These are phyloP conservation scores for Didymella arachidicola DNA, from an alignment of 2,329 filamentous ascomycete species.

Conservation along the genomic window DNA sequence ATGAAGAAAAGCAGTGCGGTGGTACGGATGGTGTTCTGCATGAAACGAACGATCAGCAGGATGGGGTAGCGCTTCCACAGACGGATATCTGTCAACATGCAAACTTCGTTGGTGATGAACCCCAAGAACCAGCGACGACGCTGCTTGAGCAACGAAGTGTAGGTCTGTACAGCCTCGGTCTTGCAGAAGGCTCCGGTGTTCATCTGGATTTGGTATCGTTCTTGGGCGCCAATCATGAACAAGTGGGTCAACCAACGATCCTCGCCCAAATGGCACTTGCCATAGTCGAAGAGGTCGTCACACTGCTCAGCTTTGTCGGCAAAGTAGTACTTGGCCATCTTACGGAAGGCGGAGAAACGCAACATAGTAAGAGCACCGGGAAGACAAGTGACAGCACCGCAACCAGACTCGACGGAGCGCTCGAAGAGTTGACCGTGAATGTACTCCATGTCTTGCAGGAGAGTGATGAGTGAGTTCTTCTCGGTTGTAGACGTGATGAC, in stretches of 20 bases:
- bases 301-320: constrained; percentile 95
- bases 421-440: constrained; percentile 97
- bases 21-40: constrained; percentile 95
- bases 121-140: constrained; percentile 95
- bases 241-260: constrained; percentile 97
- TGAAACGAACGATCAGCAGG: constrained; percentile 84
- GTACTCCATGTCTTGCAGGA: constrained; percentile 98
- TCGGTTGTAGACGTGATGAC: constrained; percentile 94
- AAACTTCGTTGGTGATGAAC: constrained; percentile 97
- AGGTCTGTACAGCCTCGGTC: constrained; percentile 93
- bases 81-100: constrained; percentile 94
- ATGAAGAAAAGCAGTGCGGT: constrained; percentile 95
- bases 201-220: constrained; percentile 95
- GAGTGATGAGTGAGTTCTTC: constrained; percentile 86
- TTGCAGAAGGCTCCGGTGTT: constrained; percentile 98
- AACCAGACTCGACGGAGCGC: constrained; percentile 91
- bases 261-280: constrained; percentile 93
- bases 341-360: constrained; percentile 92
- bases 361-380: constrained; percentile 95
- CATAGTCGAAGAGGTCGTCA: constrained; percentile 95
- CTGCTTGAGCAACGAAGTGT: constrained; percentile 87
- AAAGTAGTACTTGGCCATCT: constrained; percentile 99
- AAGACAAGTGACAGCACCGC: constrained; percentile 91
- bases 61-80: constrained; percentile 92
- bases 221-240: constrained; percentile 96